Conservation (phyloP, 805 yeast species). For the Teunomyces barrocoloradensis region DNA sequence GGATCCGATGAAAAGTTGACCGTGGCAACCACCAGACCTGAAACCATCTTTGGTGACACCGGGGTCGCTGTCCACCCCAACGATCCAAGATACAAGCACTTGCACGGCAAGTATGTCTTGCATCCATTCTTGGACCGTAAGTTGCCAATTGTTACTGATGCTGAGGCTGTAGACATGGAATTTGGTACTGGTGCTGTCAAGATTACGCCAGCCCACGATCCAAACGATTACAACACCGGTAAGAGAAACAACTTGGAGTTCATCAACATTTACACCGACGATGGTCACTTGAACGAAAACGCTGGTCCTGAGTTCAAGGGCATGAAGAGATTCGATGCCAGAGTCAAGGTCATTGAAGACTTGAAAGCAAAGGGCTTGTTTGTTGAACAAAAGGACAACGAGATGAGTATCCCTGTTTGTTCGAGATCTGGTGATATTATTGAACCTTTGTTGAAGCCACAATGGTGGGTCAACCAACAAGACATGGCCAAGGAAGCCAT, state of each 20-base stretch:
- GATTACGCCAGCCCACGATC: conserved; percentile 98
- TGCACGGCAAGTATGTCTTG: conserved; percentile 87
- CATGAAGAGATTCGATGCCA: conserved; percentile 90
- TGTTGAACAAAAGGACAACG: conserved; percentile 87
- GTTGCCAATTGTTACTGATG: conserved; percentile 84
- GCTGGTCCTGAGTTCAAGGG: conserved; percentile 90
- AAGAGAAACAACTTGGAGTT: conserved; percentile 88
- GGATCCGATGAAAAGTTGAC: conserved; percentile 80
- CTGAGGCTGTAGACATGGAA: conserved; percentile 97
- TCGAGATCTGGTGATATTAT: conserved; percentile 96
- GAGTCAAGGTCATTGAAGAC: conserved; percentile 75
- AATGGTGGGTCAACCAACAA: conserved; percentile 97
- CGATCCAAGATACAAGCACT: conserved; percentile 86
- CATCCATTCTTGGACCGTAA: conserved; percentile 88
- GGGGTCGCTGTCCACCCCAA: conserved; percentile 97
- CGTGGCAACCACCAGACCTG: conserved; percentile 99
- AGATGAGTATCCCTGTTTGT: conserved; percentile 93
- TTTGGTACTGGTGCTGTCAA: conserved; percentile 99
- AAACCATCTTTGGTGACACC: conserved; percentile 96
- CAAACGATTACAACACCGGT: conserved; percentile 95
- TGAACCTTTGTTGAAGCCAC: conserved; percentile 96
- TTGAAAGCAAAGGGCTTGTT: conserved; percentile 72
- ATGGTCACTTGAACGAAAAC: conserved; percentile 84
- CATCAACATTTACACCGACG: conserved; percentile 87
- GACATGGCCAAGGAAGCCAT: conserved; percentile 88